Base-by-base conservation (phyloP, 768 basidiomycete species). In the Podaxis sp. region DNA sequence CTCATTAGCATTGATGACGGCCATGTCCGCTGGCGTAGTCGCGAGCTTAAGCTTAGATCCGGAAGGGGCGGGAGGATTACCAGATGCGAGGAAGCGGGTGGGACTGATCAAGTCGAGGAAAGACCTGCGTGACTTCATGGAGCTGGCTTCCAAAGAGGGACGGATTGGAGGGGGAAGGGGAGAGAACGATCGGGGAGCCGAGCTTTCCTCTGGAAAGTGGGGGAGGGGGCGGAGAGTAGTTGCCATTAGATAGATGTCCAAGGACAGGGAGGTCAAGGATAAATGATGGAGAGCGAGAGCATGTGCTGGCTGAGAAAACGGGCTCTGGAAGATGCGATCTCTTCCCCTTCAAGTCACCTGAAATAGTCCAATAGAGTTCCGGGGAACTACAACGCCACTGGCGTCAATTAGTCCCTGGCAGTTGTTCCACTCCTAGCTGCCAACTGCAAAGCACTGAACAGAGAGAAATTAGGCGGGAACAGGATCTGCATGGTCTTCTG, bases 41-140 rank as follows among this genome's bases (percentile, higher is more conserved):
- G 36, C 33, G 24, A 33, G 17, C 55, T 51, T 63, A 12, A 63
- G 61, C 26, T 62, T 62, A n/a, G 61, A 62, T 54, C 61, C 53
- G 33, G 61, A 46, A 11, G 42, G 28, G n/a, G 52, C 17, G 13
- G 33, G 33, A 22, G 51, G 4, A 15, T 44, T 52, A 40, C n/a
- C 51, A 8, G 61, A 36, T 12, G 53, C 28, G n/a, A 46, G 36
- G 28, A 54, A 55, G 13, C 61, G 61, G 3, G 22, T 28, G 12
- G 61, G 38, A 13, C 13, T 15, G 44, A 63, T 26, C 22, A 63
- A 22, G 55, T 40, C 38, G n/a, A 63, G 61, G n/a, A 63, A 57
- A 38, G 61, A 63, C 49, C 51, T 63, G 30, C 61, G 61, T 38
- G 61, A 63, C 33, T 63, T 63, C 48, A 63, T 63, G 38, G 61